phyloP scores from a whole-genome alignment of 192 early-diverging fungal genomes.

The Podila clonocystis region DNA sequence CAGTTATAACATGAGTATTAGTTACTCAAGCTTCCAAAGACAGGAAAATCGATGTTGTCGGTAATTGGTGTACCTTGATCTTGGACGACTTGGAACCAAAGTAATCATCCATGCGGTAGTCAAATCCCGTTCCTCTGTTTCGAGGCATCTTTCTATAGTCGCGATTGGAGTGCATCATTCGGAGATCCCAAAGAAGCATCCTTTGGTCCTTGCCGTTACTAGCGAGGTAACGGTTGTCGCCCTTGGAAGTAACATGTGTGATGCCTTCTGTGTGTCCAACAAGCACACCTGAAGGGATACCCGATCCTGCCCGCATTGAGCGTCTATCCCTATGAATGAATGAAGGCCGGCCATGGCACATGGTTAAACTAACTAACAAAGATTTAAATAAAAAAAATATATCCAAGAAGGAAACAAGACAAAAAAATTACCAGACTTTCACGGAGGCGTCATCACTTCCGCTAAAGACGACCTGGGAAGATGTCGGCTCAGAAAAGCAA shows the following conservation, averaged over 20 bases:
- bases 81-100: conserved; percentile 7
- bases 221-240: conserved; percentile 70
- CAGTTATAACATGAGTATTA: background rate
- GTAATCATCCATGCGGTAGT: conserved; percentile 14
- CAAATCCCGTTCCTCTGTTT: conserved; percentile 7
- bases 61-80: conserved; percentile 1
- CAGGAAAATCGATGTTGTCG: too few species aligned
- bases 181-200: conserved; percentile 75
- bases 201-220: conserved; percentile 80
- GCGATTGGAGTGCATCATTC: conserved; percentile 41
- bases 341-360: too few species aligned
- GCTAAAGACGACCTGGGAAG: conserved; percentile 67
- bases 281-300: conserved; percentile 65
- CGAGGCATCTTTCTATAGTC: conserved; percentile 2
- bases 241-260: conserved; percentile 70
- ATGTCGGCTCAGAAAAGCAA: conserved; percentile 58
- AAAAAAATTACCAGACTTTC: conserved; percentile 58
- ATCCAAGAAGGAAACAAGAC: background rate
- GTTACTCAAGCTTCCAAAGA: background rate
- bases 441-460: conserved; percentile 71
- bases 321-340: conserved; percentile 61
- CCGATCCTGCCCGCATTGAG: conserved; percentile 48
- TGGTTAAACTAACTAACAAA: too few species aligned
- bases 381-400: too few species aligned
- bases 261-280: conserved; percentile 79